Base-by-base conservation (phyloP, 1,284 basidiomycete species). In the Sanghuangporus sanghuang region DNA sequence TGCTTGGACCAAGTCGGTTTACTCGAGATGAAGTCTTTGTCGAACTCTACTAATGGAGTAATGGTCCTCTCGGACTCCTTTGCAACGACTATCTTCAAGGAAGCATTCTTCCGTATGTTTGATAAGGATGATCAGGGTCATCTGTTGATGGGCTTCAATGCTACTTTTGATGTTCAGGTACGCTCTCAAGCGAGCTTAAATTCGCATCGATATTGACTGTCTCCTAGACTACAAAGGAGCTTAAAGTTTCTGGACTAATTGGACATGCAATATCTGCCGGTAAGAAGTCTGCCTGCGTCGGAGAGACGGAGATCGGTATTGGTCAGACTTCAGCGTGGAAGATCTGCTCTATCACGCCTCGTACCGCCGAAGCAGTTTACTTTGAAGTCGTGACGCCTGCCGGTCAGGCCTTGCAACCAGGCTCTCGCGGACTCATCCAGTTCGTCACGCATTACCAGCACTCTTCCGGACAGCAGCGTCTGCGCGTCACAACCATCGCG, bases 301-400 rank as follows among this genome's bases (percentile, higher is more conserved):
- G 96, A 67, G 97, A 99, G 80, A 99, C 97, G 1, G 97, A 99
- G 77, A 99, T 99, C 67, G 97, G 96, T 74, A 97, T 99, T 67
- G 96, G 96, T 32, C 93, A 96, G 73, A 99, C 96, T 0, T 98
- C 95, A n/a, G 96, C 96, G 0, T 99, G 96, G 96, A 98, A 95
- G 78, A 85, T 99, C 69, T 98, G 97, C 79, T 85, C 88, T 61
- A 83, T 99, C 68, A 94, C 87, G 1, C 94, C 95, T 14, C 89
- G 86, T 67, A 96, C 95, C 1, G 90, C 96, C 3, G 86, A 91
- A 42, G 97, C 89, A 27, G 92, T 97, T 59, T 99, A 99, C 81
- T 98, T 99, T 74, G 97, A 99, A 74, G 96, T 99, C 27, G 97
- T 98, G 66, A 98, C 96, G 0, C 96, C 96, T n/a, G 93, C 96